Base-by-base conservation (phyloP, 345 rosid species). In the Combretum micranthum region DNA sequence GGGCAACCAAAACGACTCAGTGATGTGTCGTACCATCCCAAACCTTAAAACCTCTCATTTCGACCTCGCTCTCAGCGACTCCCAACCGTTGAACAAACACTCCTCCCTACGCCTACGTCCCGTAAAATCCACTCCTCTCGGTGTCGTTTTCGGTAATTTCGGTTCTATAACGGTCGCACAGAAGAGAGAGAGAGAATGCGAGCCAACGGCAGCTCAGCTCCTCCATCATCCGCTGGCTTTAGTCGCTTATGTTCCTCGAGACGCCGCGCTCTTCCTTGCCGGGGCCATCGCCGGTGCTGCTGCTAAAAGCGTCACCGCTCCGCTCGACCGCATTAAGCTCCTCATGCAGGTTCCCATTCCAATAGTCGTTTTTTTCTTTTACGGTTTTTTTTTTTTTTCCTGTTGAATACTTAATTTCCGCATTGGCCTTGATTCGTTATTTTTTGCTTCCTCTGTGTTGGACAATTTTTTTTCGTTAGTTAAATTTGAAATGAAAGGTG, bases 271-370 rank as follows among this genome's bases (percentile, higher is more conserved):
- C 59, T 93, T 93, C 67, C 64, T 75, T 1, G 97, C 99, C 53
- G 99, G 92, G n/a, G 99, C 99, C 45, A 47, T 85, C 48, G 83
- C 97, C 17, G 97, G 99, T 50, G 96, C 95, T 53, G 92, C 91
- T n/a, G 97, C 97, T 2, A 93, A 93, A 75, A 75, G 92, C 19
- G 86, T 82, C 53, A 87, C 96, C 2, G 97, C 99, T 57, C 97
- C 97, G 2, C 97, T 93, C 48, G 99, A 93, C 77, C 99, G 95
- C 44, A 62, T 89, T 56, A 93, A 93, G 82, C 83, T 93, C 57
- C 96, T 93, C 67, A 85, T 93, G 96, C 96, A 87, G 95, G 99
- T 13, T 21, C 43, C 17, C 56, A 37, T 4, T 13, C 44, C 11
- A 9, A 47, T 21, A 15, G 44, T 18, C n/a, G n/a, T n/a, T n/a